Conservation (phyloP, 108 stramenopile genomes). For the Phaeodactylum tricornutum region DNA sequence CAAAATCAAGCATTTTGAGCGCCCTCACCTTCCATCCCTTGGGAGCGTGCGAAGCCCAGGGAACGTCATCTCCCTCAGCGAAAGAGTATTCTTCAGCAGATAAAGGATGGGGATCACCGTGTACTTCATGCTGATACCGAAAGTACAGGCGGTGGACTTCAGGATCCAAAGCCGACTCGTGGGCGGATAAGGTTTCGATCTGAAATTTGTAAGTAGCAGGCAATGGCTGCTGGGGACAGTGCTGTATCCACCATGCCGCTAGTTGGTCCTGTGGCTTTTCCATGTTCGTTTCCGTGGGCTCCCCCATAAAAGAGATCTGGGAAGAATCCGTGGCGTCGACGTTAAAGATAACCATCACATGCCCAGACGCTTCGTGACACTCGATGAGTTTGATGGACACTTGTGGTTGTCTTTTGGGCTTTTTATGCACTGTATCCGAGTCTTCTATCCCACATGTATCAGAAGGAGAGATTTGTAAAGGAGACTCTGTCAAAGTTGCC, state of each 20-base stretch:
- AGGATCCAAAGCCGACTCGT: conserved; percentile 54
- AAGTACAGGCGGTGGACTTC: conserved; percentile 66
- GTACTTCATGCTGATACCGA: conserved; percentile 53
- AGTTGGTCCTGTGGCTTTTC: conserved; percentile 16
- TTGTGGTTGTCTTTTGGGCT: neutral
- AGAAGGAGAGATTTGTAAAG: neutral
- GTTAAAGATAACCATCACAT: conserved; percentile 16
- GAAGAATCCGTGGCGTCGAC: neutral
- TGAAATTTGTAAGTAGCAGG: neutral
- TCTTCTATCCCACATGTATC: too few relatives aligned
- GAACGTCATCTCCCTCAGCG: too few relatives aligned
- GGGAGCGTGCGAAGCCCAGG: conserved; percentile 1
- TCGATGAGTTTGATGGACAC: neutral
- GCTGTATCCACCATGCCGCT: conserved; percentile 18
- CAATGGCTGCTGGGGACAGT: neutral
- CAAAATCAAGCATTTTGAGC: neutral
- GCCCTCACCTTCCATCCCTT: neutral
- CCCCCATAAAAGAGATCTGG: too few relatives aligned
- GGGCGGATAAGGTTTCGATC: conserved; percentile 39
- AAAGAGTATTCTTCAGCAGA: conserved; percentile 9
- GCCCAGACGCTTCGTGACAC: conserved; percentile 34
- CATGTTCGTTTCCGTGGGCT: conserved; percentile 1
- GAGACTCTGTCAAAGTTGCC: neutral
- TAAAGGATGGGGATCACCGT: conserved; percentile 73
- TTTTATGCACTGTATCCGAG: neutral